Evolutionary conservation across 176 grass and related monocot genomes (phyloP).

Genomic region (Zea luxurians): DNA sequence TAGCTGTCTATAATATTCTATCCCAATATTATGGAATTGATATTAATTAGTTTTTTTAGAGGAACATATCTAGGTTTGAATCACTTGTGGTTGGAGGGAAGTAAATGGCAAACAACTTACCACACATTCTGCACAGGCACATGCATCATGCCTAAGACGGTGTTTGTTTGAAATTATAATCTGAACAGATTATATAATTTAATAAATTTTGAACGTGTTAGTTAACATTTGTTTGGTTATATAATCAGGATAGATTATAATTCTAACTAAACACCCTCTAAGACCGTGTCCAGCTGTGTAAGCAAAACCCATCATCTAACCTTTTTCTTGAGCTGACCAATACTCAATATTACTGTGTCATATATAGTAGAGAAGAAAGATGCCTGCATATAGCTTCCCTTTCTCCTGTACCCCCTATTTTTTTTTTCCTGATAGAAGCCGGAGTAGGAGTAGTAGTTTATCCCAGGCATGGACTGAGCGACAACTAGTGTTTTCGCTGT

Average conservation of each 20-base stretch:
- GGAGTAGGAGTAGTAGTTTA: not conserved
- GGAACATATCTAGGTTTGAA: not conserved
- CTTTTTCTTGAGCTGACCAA: not conserved
- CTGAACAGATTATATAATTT: no score
- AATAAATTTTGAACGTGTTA: no score
- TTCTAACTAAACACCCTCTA: no score
- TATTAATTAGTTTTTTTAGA: not conserved
- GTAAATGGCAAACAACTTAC: not conserved
- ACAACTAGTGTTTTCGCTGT: constrained; percentile 49
- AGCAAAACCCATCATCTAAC: not conserved
- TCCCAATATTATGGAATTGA: not conserved
- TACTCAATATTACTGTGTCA: not conserved
- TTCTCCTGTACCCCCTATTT: not conserved
- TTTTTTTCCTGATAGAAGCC: constrained; percentile 22
- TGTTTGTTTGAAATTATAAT: no score
- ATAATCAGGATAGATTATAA: no score
- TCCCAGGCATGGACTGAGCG: constrained; percentile 30
- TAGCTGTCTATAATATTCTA: not conserved
- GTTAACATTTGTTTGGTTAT: no score
- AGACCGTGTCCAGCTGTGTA: not conserved
- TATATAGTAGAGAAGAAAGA: not conserved
- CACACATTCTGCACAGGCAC: not conserved
- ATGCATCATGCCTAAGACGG: no score
- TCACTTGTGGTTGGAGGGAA: not conserved
- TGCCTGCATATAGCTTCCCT: not conserved